Evolutionary conservation across 768 basidiomycete genomes (phyloP).

Genomic region (Boletales sp.): DNA sequence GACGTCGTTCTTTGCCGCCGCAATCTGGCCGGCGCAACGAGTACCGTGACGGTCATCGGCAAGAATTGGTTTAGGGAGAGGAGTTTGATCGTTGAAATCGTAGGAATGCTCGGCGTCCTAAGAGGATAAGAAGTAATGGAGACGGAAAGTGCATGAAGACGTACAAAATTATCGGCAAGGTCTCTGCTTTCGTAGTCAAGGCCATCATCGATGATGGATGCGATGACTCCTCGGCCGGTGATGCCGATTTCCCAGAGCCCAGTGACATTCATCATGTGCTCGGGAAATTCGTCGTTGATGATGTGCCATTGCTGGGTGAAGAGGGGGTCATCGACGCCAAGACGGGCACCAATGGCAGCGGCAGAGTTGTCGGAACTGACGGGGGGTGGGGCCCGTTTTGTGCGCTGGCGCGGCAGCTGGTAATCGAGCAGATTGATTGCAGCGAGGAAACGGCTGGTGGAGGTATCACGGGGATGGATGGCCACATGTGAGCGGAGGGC

Average conservation of each 20-base stretch:
- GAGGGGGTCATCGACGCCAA: constrained; percentile 77
- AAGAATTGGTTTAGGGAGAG: constrained; percentile 82
- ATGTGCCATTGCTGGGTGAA: constrained; percentile 93
- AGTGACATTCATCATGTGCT: constrained; percentile 91
- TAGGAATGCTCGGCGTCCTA: constrained; percentile 87
- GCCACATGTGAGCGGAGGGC: constrained; percentile 35
- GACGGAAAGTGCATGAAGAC: constrained; percentile 28
- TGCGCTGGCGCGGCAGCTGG: constrained; percentile 64
- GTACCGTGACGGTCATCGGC: constrained; percentile 96
- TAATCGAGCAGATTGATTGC: constrained; percentile 59
- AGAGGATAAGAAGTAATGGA: neutral
- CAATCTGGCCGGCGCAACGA: constrained; percentile 95
- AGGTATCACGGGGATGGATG: constrained; percentile 34
- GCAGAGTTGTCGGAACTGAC: constrained; percentile 36
- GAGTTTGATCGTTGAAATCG: constrained; percentile 93
- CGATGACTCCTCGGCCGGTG: constrained; percentile 81
- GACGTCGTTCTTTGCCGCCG: constrained; percentile 86
- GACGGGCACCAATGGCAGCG: constrained; percentile 48
- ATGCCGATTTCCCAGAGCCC: constrained; percentile 88
- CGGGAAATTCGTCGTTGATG: constrained; percentile 78
- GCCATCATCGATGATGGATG: constrained; percentile 93
- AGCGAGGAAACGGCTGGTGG: constrained; percentile 44
- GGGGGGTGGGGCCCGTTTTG: constrained; percentile 72
- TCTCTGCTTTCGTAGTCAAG: constrained; percentile 88
- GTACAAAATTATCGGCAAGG: constrained; percentile 86